phyloP scores from a whole-genome alignment of 2,329 filamentous ascomycete species.

The Coniochaeta sp. region DNA sequence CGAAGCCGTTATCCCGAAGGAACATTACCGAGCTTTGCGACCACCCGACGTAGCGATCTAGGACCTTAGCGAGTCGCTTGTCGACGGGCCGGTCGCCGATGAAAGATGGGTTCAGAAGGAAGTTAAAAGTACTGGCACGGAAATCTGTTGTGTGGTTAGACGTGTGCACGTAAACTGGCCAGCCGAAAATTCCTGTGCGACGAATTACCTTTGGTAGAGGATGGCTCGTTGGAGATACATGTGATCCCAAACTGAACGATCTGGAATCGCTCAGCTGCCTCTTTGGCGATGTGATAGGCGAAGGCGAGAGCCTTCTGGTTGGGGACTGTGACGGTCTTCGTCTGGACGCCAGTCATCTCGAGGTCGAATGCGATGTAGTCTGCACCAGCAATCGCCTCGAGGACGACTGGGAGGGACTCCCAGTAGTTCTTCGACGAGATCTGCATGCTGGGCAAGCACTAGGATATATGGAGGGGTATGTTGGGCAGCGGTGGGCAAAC shows the following conservation, averaged over 20 bases:
- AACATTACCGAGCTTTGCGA: conserved; percentile 22
- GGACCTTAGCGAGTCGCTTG: conserved; percentile 10
- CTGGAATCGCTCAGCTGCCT: conserved; percentile 21
- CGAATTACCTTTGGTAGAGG: conserved; percentile 6
- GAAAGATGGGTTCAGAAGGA: conserved; percentile 23
- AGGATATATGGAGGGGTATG: conserved; percentile 4
- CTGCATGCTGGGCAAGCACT: conserved; percentile 16
- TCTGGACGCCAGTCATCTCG: conserved; percentile 28
- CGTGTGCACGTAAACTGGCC: too few species aligned
- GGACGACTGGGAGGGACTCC: conserved; percentile 18
- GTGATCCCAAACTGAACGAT: conserved; percentile 30
- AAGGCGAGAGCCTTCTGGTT: conserved; percentile 10
- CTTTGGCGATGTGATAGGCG: conserved; percentile 20
- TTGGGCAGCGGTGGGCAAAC: too few species aligned
- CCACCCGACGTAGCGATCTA: conserved; percentile 21
- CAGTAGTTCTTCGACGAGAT: conserved; percentile 20
- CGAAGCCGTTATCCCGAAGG: conserved; percentile 18
- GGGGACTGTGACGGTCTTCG: background rate
- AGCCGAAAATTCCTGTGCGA: too few species aligned
- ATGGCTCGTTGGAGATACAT: conserved; percentile 16
- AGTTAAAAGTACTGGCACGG: conserved; percentile 22
- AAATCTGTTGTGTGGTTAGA: conserved; percentile 6
- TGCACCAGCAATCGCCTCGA: conserved; percentile 20
- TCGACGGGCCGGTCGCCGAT: conserved; percentile 5
- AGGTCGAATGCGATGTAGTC: conserved; percentile 27